Base-by-base conservation (phyloP, 345 rosid species). In the Citrus maxima region DNA sequence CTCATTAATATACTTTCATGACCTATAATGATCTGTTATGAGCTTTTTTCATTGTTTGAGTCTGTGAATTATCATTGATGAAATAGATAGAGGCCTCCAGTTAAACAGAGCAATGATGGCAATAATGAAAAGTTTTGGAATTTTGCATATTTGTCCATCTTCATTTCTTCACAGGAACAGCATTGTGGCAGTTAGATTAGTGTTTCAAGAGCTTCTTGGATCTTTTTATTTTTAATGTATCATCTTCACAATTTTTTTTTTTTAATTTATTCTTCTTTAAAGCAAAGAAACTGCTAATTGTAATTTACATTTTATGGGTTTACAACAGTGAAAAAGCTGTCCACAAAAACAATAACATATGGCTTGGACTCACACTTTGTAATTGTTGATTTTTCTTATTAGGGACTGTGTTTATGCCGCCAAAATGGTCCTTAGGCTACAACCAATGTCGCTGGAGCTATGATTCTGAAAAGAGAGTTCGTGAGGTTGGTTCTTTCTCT, bases 361-460 rank as follows among this genome's bases (percentile, higher is more conserved):
- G 37, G 28, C 28, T 21, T 25, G 56, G 13, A 4, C 28, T 60
- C 38, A 51, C 63, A 67, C 58, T 79, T 22, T 24, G 35, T 40
- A 49, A 21, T 34, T 79, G 42, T 56, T n/a, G 59, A 34, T 32
- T 63, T 62, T 71, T 68, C 77, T 65, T 35, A 5, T 75, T 80
- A 95, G 97, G 98, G 80, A 90, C 95, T 60, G 85, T 90, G 34
- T 93, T 93, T 84, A 95, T 95, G 98, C 98, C 98, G 61, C 97
- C 98, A 51, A 93, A 92, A 86, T 95, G 98, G 98, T 88, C 98
- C 56, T 80, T 95, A 67, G 98, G 98, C 67, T 95, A 93, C 84
- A 95, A 95, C 5, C 98, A 95, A 77, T 95, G 98, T 78, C 95
- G 97, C 59, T 95, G 94, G 93, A 93, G 98, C 88, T 95, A 95